Percentiles rank a stretch among this genome's conserved stretches.
Evolutionary conservation across 352 stramenopile species (phyloP).

Genomic region (Phytophthora cryptogea): DNA sequence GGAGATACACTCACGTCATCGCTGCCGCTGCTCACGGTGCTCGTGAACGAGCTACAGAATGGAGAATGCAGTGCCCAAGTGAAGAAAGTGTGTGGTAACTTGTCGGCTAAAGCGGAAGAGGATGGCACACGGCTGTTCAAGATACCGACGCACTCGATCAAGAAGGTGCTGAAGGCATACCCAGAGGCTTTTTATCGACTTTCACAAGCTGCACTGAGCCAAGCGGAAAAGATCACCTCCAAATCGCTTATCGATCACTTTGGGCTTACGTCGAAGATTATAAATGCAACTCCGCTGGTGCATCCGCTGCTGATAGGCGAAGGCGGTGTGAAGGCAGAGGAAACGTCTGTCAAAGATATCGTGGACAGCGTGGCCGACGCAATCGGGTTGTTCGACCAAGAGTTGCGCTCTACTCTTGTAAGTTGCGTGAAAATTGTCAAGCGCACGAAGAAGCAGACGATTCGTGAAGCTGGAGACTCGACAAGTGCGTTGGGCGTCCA

Average conservation of each 20-base stretch:
- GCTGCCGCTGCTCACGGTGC: constrained; percentile 58
- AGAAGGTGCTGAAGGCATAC: constrained; percentile 55
- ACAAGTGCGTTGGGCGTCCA: constrained; percentile 47
- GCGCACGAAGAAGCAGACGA: constrained; percentile 32
- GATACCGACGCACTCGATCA: constrained; percentile 56
- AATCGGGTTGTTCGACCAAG: constrained; percentile 51
- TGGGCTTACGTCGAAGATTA: constrained; percentile 54
- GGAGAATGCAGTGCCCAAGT: constrained; percentile 27
- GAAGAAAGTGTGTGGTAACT: constrained; percentile 55
- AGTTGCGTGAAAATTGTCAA: constrained; percentile 42
- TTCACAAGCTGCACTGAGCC: constrained; percentile 70
- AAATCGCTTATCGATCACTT: constrained; percentile 87
- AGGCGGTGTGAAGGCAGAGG: constrained; percentile 8
- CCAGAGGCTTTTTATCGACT: constrained; percentile 79
- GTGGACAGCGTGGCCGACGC: constrained; percentile 44
- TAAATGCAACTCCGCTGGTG: constrained; percentile 41
- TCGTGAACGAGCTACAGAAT: constrained; percentile 51
- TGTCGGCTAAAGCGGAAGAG: constrained; percentile 58
- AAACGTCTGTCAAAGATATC: constrained; percentile 26
- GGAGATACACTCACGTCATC: constrained; percentile 81
- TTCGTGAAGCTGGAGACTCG: constrained; percentile 24
- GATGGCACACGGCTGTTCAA: constrained; percentile 65
- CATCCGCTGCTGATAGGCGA: constrained; percentile 26
- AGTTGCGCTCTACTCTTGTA: constrained; percentile 36
- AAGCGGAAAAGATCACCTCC: constrained; percentile 84